A percentile compares a stretch with the other conserved stretches of the same genome.
Evolutionary conservation across 2,329 filamentous ascomycete species (phyloP).

Genomic region (Talaromyces marneffei): DNA sequence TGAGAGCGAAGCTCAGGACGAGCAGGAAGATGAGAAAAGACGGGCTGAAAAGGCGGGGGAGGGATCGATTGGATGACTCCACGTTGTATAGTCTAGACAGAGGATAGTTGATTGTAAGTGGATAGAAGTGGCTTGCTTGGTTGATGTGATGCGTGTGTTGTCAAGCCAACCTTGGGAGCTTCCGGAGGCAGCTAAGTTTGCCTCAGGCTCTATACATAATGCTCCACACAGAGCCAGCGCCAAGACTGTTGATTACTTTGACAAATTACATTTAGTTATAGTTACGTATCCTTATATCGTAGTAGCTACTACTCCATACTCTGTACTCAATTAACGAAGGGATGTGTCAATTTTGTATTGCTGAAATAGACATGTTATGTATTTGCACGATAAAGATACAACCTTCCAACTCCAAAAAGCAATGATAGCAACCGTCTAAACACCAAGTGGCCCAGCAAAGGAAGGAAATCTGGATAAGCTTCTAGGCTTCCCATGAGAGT

Average conservation of each 20-base stretch:
- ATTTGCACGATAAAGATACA: not conserved
- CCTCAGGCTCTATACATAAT: not conserved
- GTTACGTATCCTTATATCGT: too few species aligned
- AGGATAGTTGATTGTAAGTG: not conserved
- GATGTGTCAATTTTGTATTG: not conserved
- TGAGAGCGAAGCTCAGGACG: conserved; percentile 35
- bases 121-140: not conserved
- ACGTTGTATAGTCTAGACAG: not conserved
- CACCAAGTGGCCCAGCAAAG: not conserved
- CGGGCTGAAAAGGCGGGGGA: conserved; percentile 8
- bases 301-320: too few species aligned
- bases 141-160: not conserved
- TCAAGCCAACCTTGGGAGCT: not conserved
- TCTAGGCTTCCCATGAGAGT: not conserved
- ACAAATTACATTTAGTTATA: too few species aligned
- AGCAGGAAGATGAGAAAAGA: conserved; percentile 25
- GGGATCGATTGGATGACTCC: not conserved
- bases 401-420: not conserved
- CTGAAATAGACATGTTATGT: not conserved
- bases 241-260: not conserved
- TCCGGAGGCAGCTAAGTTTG: not conserved
- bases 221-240: too few species aligned
- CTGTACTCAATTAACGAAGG: too few species aligned
- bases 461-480: conserved; percentile 9
- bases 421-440: conserved; percentile 5